phyloP scores from a whole-genome alignment of 129 eudicot genomes.

The Deinandra increscens region DNA sequence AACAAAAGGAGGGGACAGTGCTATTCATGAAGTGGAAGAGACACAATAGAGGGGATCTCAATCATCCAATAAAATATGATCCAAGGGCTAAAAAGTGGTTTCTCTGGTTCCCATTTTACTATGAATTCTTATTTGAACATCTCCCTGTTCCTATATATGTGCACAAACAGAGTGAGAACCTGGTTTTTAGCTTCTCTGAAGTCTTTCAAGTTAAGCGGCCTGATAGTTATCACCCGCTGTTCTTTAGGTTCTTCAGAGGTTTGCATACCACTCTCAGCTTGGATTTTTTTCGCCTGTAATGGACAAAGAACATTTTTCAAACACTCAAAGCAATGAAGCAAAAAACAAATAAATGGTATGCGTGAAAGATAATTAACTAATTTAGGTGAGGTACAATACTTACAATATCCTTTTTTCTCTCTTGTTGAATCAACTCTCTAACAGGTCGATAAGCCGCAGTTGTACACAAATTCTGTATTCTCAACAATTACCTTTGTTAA shows the following conservation, averaged over 20 bases:
- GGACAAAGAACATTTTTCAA: slow-evolving; percentile 6
- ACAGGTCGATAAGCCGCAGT: slow-evolving; percentile 97
- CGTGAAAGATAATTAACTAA: not conserved
- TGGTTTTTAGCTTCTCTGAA: slow-evolving; percentile 80
- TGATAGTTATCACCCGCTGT: slow-evolving; percentile 61
- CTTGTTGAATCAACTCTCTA: slow-evolving; percentile 91
- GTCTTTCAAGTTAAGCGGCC: slow-evolving; percentile 86
- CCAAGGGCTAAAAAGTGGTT: not conserved
- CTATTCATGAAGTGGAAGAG: not conserved
- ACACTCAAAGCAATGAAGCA: not conserved
- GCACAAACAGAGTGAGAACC: slow-evolving; percentile 28
- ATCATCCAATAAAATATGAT: not conserved
- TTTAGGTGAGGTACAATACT: slow-evolving; percentile 14
- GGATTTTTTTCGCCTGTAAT: slow-evolving; percentile 54
- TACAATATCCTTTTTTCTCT: slow-evolving; percentile 70
- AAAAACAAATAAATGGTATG: not conserved
- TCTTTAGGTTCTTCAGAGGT: slow-evolving; percentile 38
- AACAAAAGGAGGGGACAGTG: not conserved
- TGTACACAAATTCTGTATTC: slow-evolving; percentile 80
- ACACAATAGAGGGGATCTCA: not conserved
- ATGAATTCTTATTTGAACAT: not conserved
- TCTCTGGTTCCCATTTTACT: not conserved
- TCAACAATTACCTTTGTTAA: slow-evolving; percentile 1
- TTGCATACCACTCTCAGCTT: slow-evolving; percentile 38
- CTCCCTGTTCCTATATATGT: not conserved